Conservation (phyloP, 306 rosid genomes). For the Sesbania bispinosa region DNA sequence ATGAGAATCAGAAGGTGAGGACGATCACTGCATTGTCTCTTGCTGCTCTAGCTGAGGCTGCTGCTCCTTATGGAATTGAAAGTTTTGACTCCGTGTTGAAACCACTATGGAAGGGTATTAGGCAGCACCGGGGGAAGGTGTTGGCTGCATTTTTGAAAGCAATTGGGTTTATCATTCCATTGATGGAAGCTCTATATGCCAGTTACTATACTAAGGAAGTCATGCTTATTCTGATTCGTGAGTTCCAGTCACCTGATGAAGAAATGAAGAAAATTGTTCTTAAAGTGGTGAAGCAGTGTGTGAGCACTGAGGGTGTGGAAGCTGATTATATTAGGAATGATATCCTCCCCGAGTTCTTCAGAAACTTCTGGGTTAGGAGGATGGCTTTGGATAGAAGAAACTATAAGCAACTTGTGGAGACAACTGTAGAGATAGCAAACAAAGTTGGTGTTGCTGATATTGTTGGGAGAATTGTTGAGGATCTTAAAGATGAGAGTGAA, state of each 20-base stretch:
- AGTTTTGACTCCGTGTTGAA: slow-evolving; percentile 94
- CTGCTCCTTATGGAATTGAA: slow-evolving; percentile 96
- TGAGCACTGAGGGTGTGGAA: slow-evolving; percentile 94
- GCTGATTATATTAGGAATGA: slow-evolving; percentile 61
- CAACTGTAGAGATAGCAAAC: slow-evolving; percentile 94
- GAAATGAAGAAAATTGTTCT: slow-evolving; percentile 97
- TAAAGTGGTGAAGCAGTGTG: slow-evolving; percentile 97
- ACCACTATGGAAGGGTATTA: slow-evolving; percentile 94
- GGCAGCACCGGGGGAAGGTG: slow-evolving; percentile 95
- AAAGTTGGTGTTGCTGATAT: slow-evolving; percentile 96
- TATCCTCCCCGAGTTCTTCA: slow-evolving; percentile 78
- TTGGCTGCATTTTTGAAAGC: slow-evolving; percentile 94
- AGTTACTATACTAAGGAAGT: slow-evolving; percentile 94
- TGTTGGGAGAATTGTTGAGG: slow-evolving; percentile 89
- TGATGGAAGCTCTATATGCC: slow-evolving; percentile 94
- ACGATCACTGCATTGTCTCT: slow-evolving; percentile 91
- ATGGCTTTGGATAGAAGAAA: slow-evolving; percentile 97
- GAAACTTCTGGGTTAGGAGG: slow-evolving; percentile 95
- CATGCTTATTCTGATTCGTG: slow-evolving; percentile 85
- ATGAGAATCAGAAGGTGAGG: slow-evolving; percentile 96
- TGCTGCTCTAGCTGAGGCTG: slow-evolving; percentile 97
- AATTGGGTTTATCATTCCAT: slow-evolving; percentile 88
- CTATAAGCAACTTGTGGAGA: slow-evolving; percentile 90
- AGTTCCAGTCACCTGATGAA: slow-evolving; percentile 97
- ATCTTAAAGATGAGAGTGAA: slow-evolving; percentile 97